phyloP scores from a whole-genome alignment of 495 filamentous ascomycete genomes.

The Symbiotaphrina buchneri region DNA sequence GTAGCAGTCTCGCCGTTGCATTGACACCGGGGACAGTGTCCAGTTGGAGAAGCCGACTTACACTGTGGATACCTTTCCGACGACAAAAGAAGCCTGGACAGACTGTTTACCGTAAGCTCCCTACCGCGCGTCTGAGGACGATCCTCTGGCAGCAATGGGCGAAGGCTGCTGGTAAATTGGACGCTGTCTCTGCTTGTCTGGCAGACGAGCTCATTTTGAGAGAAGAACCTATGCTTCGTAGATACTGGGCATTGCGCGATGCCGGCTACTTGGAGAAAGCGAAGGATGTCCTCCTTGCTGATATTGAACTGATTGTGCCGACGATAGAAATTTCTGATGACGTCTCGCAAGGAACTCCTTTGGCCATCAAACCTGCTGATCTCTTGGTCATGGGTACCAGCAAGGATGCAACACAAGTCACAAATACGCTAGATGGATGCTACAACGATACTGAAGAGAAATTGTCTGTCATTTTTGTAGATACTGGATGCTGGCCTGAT shows the following conservation, averaged over 20 bases:
- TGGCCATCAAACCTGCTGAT: conserved; percentile 39
- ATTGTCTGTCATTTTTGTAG: conserved; percentile 38
- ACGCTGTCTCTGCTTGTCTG: conserved; percentile 38
- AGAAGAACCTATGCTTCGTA: conserved; percentile 25
- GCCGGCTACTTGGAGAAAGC: conserved; percentile 27
- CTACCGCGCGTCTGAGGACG: conserved; percentile 33
- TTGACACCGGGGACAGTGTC: too few relatives aligned
- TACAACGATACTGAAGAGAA: conserved; percentile 25
- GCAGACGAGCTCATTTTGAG: conserved; percentile 37
- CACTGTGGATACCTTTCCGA: too few relatives aligned
- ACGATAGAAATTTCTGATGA: conserved; percentile 36
- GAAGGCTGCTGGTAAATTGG: conserved; percentile 31
- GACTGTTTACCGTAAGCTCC: too few relatives aligned
- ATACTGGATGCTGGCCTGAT: conserved; percentile 44
- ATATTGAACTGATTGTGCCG: conserved; percentile 34
- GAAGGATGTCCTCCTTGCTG: conserved; percentile 28
- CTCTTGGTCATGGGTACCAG: conserved; percentile 40
- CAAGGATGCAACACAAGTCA: conserved; percentile 28
- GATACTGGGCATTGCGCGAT: conserved; percentile 35
- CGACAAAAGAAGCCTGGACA: too few relatives aligned
- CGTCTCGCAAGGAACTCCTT: conserved; percentile 31
- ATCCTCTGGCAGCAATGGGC: conserved; percentile 43
- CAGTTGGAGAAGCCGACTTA: too few relatives aligned
- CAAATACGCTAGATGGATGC: conserved; percentile 16
- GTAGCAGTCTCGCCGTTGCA: too few relatives aligned